Base-by-base conservation (phyloP, 768 basidiomycete genomes). In the Pluteus cervinus region DNA sequence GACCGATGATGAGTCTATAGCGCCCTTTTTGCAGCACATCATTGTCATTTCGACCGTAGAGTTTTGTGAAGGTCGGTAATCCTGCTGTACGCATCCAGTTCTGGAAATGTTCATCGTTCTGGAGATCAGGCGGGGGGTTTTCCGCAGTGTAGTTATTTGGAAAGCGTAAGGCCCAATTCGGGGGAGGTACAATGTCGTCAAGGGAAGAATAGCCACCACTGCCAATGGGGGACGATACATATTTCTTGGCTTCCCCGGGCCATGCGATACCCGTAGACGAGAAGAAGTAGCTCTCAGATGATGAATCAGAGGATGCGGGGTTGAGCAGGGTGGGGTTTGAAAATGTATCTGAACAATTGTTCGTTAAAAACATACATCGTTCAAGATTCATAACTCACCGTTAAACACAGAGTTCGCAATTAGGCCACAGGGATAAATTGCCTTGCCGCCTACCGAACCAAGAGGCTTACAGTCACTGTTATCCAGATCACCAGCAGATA, bases 21-120 rank as follows among this genome's bases (percentile, higher is more conserved):
- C 60, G 68, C 6, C 92, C 96, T 37, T 77, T 70, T 14, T 51
- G 48, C 70, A 99, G 76, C 16, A 61, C 65, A 35, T 83, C 71
- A 20, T 76, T 58, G 51, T 98, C 93, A 55, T 97, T 98, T 45
- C 94, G 72, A 11, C 85, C 92, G 53, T 86, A 97, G 15, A 99
- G 66, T 63, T 99, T 98, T 22, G 90, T 81, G 60, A 99, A 99
- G 5, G 94, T 97, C 7, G 96, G 96, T 32, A 98, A 61, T 9
- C 94, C 96, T 1, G 96, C 90, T 2, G 93, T 96, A 41, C 94
- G 78, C 96, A 99, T 99, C 96, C 96, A 99, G 55, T 94, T 93
- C 62, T 98, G 94, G 69, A 99, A 98, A 51, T 87, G 92, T 59
- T 97, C 87, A 52, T 98, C 82, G 2, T 49, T 47, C 36, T 68